Base-by-base conservation (phyloP, 2,329 filamentous ascomycete species). In the Monilinia aucupariae region DNA sequence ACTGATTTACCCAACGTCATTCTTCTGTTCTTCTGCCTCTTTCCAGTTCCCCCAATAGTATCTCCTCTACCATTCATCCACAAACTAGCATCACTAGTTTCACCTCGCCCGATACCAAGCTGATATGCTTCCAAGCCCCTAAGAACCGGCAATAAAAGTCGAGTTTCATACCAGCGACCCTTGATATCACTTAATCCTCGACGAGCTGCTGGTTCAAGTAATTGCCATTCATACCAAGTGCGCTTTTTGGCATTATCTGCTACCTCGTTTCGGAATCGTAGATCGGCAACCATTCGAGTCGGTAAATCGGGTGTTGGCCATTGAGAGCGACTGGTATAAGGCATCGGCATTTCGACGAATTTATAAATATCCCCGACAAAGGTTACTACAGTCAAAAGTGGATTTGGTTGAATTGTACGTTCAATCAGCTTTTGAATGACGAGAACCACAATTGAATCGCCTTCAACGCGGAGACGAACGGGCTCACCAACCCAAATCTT, bases 131-230 rank as follows among this genome's bases (percentile, higher is more conserved):
- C 68, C 4, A 63, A 63, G 17, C 72, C 72, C 12, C 71, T 67
- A 2, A 77, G 66, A 43, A 75, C 73, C 0, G 75, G 75, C 3
- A 83, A 77, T 3, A 85, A 74, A 1, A 80, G 71, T 49, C 76
- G 78, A 3, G 80, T 80, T 71, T 85, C 83, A 71, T 85, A 86
- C 83, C 83, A 86, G 12, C 83, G 78, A 9, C 83, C 83, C 69
- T 83, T 84, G 68, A 85, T 73, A 48, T 83, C 79, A 20, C 76
- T 70, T 9, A 84, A 71, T 13, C 64, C 60, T 22, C 69, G 69
- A 3, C 76, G 65, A 17, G 70, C 72, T 39, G 66, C 64, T 37
- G 70, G 68, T 50, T 74, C 71, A 4, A 73, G 59, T 5, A 74
- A 59, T 27, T 66, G 63, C 73, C 73, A 75, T 61, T 74, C 72